phyloP scores from a whole-genome alignment of 2,329 filamentous ascomycete genomes.

The Cytospora paraplurivora region DNA sequence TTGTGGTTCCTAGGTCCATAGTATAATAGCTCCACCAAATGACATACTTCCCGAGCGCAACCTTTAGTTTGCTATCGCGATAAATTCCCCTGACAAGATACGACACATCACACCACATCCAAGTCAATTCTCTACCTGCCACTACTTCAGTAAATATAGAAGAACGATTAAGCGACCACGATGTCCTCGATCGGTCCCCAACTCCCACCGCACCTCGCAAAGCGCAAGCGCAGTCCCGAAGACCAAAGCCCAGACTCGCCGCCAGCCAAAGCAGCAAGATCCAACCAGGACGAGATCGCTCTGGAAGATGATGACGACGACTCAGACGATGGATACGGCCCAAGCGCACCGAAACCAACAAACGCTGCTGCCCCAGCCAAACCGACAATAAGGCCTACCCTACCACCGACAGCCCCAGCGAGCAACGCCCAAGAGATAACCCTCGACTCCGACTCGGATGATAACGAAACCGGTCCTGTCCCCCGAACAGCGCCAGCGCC shows the following conservation, averaged over 20 bases:
- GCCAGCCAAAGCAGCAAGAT: slow-evolving; percentile 51
- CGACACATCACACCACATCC: background rate
- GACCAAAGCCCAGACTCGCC: slow-evolving; percentile 43
- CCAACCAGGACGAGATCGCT: slow-evolving; percentile 53
- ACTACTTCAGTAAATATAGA: slow-evolving; percentile 37
- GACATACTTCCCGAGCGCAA: background rate
- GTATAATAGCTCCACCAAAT: background rate
- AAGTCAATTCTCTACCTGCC: background rate
- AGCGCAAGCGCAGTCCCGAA: slow-evolving; percentile 59
- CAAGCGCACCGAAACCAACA: slow-evolving; percentile 36
- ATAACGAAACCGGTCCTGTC: slow-evolving; percentile 36
- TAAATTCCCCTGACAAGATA: background rate
- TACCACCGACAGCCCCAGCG: slow-evolving; percentile 23
- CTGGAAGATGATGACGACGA: slow-evolving; percentile 43
- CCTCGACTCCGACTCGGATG: slow-evolving; percentile 41
- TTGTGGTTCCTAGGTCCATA: background rate
- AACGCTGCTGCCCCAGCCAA: slow-evolving; percentile 20
- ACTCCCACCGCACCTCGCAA: slow-evolving; percentile 67
- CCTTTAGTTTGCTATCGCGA: background rate
- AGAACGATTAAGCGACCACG: slow-evolving; percentile 15
- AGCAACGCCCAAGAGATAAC: slow-evolving; percentile 43
- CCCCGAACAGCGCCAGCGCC: slow-evolving; percentile 26
- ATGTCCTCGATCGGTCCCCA: slow-evolving; percentile 74
- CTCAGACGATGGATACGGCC: slow-evolving; percentile 48
- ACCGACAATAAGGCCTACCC: slow-evolving; percentile 35